A percentile compares a stretch with the other conserved stretches of the same genome.
phyloP scores from a whole-genome alignment of 2,329 filamentous ascomycete species.

The Ophiostoma himal-ulmi region DNA sequence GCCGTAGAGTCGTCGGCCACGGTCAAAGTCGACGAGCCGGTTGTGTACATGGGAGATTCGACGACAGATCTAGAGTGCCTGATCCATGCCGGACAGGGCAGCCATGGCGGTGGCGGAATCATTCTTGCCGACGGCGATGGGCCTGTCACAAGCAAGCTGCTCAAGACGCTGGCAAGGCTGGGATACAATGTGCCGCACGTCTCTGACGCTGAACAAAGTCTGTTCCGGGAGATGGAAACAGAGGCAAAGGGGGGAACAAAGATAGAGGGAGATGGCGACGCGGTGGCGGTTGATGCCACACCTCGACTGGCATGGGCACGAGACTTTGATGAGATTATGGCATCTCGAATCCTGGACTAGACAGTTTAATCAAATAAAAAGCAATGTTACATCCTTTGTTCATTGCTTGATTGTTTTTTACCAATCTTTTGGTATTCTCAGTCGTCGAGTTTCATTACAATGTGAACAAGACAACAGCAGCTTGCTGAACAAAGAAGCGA shows the following conservation, averaged over 20 bases:
- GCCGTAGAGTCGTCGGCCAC: too few relatives aligned
- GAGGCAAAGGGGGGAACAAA: not conserved
- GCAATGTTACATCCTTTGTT: not conserved
- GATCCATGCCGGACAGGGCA: constrained; percentile 27
- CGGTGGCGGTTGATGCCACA: not conserved
- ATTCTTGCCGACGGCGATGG: constrained; percentile 38
- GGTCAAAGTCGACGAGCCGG: not conserved
- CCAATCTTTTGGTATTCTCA: not conserved
- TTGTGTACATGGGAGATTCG: constrained; percentile 55
- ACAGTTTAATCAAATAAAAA: not conserved
- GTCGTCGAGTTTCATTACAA: not conserved
- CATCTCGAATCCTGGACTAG: constrained; percentile 22
- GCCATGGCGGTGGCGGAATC: constrained; percentile 38
- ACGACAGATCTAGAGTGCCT: constrained; percentile 52
- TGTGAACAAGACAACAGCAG: not conserved
- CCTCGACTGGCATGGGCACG: constrained; percentile 39
- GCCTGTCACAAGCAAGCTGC: constrained; percentile 29
- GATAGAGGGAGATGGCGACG: not conserved
- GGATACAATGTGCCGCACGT: constrained; percentile 38
- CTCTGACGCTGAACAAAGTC: constrained; percentile 20
- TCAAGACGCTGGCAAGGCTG: constrained; percentile 37
- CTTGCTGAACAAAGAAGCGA: not conserved
- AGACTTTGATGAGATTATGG: constrained; percentile 40
- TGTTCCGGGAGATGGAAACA: not conserved
- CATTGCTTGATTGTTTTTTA: not conserved